Evolutionary conservation across 768 basidiomycete genomes (phyloP), one percentile per base, ranked within the genome.

Genomic region (Kwoniella bestiolae): DNA sequence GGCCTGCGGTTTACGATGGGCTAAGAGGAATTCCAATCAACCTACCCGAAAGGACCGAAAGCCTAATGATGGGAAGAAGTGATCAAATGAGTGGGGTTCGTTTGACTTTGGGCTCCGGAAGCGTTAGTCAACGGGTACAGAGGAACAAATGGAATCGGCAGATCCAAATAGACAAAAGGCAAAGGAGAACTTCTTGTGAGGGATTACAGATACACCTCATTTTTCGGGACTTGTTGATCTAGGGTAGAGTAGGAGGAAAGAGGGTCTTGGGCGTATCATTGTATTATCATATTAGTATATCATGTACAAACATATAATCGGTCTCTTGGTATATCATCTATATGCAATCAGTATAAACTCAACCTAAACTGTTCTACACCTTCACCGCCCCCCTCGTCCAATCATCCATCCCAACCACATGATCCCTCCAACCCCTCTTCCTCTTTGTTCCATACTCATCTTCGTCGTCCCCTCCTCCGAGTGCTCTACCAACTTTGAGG

Each of bases 1-100:
- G 79, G 80, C 94, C 2, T 96, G 95, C 70, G 94, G 94, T 26
- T 82, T 98, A 44, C 86, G 94, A 59, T 95, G 92, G 91, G 94
- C 94, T 29, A 95, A 96, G 82, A 82, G 86, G 66, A 82, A 85
- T 41, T 86, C 86, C 70, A 85, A 69, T 3, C 57, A 55, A 29
- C 72, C 77, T 9, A 67, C 65, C 6, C 64, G 74, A 45, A 76
- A 74, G 55, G 77, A 78, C 16, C 58, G 57, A 25, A 76, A 76
- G 57, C 41, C 60, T 23, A 63, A 32, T 44, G 68, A 56, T n/a
- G 67, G 56, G 26, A 73, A 69, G 58, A 67, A 70, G 61, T 66
- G 47, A 61, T 1, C 25, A 26, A 26, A 28, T 25, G 9, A 9
- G n/a, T n/a, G 11, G 51, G 21, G 28, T 28, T 21, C 4, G 51